These are phyloP conservation scores for Ramaria rubella DNA, from an alignment of 768 basidiomycete species.

Conservation along the genomic window DNA sequence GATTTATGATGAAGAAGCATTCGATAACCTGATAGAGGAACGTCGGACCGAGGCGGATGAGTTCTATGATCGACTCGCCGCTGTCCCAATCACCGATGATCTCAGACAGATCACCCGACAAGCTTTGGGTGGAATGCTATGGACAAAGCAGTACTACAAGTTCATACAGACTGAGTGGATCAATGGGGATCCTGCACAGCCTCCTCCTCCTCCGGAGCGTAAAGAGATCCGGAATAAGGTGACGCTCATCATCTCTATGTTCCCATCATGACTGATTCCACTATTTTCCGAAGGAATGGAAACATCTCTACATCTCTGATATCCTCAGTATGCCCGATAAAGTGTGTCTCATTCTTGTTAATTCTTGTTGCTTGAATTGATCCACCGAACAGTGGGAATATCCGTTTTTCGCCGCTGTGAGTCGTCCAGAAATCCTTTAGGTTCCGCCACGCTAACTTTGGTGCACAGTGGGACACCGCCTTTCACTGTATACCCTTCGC, in stretches of 20 bases:
- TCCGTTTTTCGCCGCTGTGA: constrained; percentile 87
- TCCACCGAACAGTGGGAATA: constrained; percentile 68
- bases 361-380: not conserved
- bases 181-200: constrained; percentile 91
- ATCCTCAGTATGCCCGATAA: constrained; percentile 99
- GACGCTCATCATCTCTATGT: constrained; percentile 1
- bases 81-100: constrained; percentile 86
- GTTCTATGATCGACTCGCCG: constrained; percentile 78
- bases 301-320: constrained; percentile 91
- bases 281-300: constrained; percentile 66
- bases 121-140: constrained; percentile 93
- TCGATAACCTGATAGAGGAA: constrained; percentile 87
- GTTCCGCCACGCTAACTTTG: not conserved
- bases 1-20: constrained; percentile 79
- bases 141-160: constrained; percentile 97
- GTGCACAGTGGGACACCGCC: constrained; percentile 75
- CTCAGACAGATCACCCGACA: constrained; percentile 95
- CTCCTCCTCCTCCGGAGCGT: constrained; percentile 85
- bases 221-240: constrained; percentile 81
- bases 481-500: constrained; percentile 99
- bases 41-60: constrained; percentile 92
- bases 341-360: constrained; percentile 34
- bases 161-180: constrained; percentile 97
- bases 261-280: not conserved
- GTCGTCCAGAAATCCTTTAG: constrained; percentile 14